phyloP scores from a whole-genome alignment of 371 early-diverging fungal species.

The Gilbertella persicaria region DNA sequence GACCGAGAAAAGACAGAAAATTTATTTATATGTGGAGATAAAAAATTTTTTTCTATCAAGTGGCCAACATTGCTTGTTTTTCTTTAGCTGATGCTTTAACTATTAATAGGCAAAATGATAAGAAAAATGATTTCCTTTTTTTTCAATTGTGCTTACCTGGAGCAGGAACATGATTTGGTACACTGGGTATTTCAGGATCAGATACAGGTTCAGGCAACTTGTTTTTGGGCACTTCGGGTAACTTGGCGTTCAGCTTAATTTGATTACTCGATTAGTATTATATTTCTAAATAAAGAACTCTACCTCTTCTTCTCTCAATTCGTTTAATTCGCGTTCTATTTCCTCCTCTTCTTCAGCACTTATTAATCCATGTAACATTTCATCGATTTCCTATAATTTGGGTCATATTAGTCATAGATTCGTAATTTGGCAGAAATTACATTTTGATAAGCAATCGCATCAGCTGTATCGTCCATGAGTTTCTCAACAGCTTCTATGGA shows the following conservation, averaged over 20 bases:
- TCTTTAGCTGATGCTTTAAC: constrained; percentile 15
- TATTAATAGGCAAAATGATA: constrained; percentile 3
- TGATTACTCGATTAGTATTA: too few relatives aligned
- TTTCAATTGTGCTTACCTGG: constrained; percentile 3
- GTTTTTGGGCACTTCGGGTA: constrained; percentile 38
- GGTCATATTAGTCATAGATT: constrained; percentile 12
- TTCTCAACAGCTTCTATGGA: constrained; percentile 91
- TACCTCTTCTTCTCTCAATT: constrained; percentile 53
- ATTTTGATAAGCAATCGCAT: constrained; percentile 94
- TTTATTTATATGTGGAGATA: background rate
- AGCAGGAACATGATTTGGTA: constrained; percentile 35
- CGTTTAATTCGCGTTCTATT: constrained; percentile 77
- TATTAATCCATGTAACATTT: constrained; percentile 69
- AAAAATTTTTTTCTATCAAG: constrained; percentile 3
- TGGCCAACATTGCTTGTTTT: constrained; percentile 26
- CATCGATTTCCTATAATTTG: constrained; percentile 72
- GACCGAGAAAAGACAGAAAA: background rate
- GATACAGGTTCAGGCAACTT: constrained; percentile 22
- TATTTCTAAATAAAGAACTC: too few relatives aligned
- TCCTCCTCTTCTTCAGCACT: constrained; percentile 87
- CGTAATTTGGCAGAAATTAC: constrained; percentile 30
- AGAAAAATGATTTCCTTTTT: constrained; percentile 11
- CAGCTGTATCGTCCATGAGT: constrained; percentile 94
- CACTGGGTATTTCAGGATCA: constrained; percentile 27
- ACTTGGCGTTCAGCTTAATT: constrained; percentile 38